Percentiles rank a stretch among this genome's conserved stretches.
Evolutionary conservation across 345 rosid species (phyloP).

Genomic region (Brassica nigra): DNA sequence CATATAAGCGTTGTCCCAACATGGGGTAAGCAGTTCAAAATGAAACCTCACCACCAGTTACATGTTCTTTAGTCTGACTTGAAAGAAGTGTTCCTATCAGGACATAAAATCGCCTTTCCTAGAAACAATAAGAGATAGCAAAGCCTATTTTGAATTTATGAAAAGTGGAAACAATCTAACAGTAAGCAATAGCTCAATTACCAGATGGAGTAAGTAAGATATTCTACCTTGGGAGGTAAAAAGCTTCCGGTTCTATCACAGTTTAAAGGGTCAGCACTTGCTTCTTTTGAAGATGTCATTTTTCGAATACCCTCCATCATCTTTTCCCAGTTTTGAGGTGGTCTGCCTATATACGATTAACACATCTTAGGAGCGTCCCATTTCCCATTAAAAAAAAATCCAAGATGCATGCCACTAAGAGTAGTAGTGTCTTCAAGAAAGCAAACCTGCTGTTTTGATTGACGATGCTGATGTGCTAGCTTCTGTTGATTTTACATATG

Average conservation of each 20-base stretch:
- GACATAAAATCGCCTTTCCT: constrained; percentile 79
- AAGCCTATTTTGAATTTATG: background rate
- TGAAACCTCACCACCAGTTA: constrained; percentile 52
- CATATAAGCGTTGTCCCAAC: constrained; percentile 5
- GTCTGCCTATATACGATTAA: constrained; percentile 19
- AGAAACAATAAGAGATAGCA: background rate
- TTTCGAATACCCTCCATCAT: constrained; percentile 35
- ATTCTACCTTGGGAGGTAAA: constrained; percentile 43
- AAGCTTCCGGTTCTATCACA: constrained; percentile 42
- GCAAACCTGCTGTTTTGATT: constrained; percentile 19
- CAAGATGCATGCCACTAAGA: background rate
- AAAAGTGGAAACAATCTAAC: background rate
- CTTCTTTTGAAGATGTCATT: constrained; percentile 36
- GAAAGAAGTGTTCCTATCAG: constrained; percentile 70
- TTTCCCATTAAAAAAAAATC: background rate
- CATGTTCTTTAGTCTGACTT: constrained; percentile 76
- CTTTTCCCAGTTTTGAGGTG: constrained; percentile 42
- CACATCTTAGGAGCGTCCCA: constrained; percentile 4
- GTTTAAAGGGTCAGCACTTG: constrained; percentile 21
- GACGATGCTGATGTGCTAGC: constrained; percentile 37
- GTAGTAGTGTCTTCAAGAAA: background rate
- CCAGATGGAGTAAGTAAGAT: constrained; percentile 8
- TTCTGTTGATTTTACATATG: constrained; percentile 21
- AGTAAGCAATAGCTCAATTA: background rate
- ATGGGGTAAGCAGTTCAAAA: background rate